Base-by-base conservation (phyloP, 768 basidiomycete genomes). In the Multifurca ochricompacta region DNA sequence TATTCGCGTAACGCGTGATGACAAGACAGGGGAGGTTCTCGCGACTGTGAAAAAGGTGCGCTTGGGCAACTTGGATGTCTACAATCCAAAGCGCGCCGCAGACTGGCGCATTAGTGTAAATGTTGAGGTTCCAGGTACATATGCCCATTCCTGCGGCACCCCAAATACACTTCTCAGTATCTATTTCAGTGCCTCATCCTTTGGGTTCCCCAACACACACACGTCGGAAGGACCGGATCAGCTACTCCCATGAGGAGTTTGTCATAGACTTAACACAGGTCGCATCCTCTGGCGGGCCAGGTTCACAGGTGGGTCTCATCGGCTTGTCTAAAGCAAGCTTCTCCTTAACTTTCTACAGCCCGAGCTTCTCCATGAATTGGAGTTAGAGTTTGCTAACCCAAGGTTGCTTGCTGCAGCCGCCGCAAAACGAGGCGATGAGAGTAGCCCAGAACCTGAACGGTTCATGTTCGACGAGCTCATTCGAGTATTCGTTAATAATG, bases 31-130 rank as follows among this genome's bases (percentile, higher is more conserved):
- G 3, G 56, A 70, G n/a, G 79, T 91, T 21, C 58, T 79, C 18
- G 85, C 85, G 61, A 78, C 82, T 62, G 78, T 89, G 68, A 77
- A 78, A 60, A 98, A 99, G 69, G 73, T 85, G 14, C 77, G 93
- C 44, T 71, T 99, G 21, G 93, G 86, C 6, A 83, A 95, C 68
- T 71, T 99, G 64, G 90, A 99, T 67, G 76, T 99, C 25, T 85
- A 79, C 67, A 82, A 81, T 63, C 95, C 95, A 7, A 87, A 87
- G 65, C 74, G 83, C 21, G 67, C 73, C 1, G 91, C 87, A 40
- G 96, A 99, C 69, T 98, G 91, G 91, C 73, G 96, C 51, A 76
- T 99, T 5, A 93, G 90, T 59, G 91, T 98, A 6, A 97, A 81
- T 67, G 65, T 89, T n/a, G 95, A 99, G 77, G 76, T 87, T 35